Percentiles rank a stretch among this genome's conserved stretches.
Conservation (phyloP, 169 alveolate genomes). For the Hammondia hammondi region DNA sequence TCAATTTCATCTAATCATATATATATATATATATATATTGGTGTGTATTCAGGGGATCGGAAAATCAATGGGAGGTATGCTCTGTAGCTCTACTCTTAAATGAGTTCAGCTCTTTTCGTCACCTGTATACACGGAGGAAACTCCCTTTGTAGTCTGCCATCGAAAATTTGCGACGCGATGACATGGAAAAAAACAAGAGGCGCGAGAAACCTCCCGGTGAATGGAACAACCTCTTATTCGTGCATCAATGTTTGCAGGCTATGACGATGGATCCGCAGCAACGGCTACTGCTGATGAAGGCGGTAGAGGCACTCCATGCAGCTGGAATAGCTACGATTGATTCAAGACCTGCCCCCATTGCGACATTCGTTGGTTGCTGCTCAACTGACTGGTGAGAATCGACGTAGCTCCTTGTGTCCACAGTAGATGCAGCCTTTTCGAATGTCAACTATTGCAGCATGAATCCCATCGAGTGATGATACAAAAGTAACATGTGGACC, state of each 20-base stretch:
- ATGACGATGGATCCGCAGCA: conserved; percentile 80
- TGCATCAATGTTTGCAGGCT: conserved; percentile 62
- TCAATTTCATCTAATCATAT: too few relatives aligned
- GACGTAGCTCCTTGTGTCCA: background rate
- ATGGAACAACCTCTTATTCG: too few relatives aligned
- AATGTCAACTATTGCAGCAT: background rate
- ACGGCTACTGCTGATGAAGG: conserved; percentile 73
- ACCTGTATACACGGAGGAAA: too few relatives aligned
- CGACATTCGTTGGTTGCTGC: conserved; percentile 77
- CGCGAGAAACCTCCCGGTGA: too few relatives aligned
- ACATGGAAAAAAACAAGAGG: too few relatives aligned
- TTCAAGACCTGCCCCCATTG: conserved; percentile 59
- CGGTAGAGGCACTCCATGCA: conserved; percentile 71
- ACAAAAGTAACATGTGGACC: background rate
- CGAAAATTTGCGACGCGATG: too few relatives aligned
- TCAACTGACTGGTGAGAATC: conserved; percentile 75
- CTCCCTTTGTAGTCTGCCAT: too few relatives aligned
- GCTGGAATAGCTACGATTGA: conserved; percentile 65
- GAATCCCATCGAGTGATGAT: background rate
- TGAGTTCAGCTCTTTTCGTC: too few relatives aligned
- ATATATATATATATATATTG: too few relatives aligned
- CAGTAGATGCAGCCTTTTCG: background rate
- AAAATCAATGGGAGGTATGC: too few relatives aligned
- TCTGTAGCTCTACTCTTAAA: too few relatives aligned
- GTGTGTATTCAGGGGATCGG: too few relatives aligned